phyloP scores from a whole-genome alignment of 768 basidiomycete species.

The Suillus subluteus region DNA sequence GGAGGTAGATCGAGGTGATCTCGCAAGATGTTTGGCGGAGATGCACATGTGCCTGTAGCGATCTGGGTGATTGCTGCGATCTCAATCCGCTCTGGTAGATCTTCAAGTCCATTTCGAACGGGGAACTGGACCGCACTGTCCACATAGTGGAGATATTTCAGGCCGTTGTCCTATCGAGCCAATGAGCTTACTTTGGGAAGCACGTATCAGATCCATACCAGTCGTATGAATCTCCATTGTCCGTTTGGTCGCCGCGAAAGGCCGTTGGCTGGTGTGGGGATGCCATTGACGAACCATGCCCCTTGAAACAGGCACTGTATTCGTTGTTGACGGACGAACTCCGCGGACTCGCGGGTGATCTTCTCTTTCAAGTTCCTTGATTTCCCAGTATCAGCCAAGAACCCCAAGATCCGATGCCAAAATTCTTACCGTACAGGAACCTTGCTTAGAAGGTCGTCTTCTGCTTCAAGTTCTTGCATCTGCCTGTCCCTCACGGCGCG shows the following conservation, averaged over 20 bases:
- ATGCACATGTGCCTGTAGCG: conserved; percentile 70
- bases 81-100: conserved; percentile 87
- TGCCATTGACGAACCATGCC: conserved; percentile 89
- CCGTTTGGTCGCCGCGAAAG: conserved; percentile 57
- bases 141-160: conserved; percentile 84
- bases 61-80: conserved; percentile 80
- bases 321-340: conserved; percentile 87
- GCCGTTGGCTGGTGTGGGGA: conserved; percentile 50
- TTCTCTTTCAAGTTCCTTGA: conserved; percentile 82
- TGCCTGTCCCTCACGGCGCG: conserved; percentile 85
- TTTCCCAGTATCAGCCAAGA: conserved; percentile 12
- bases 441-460: conserved; percentile 87
- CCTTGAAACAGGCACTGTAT: conserved; percentile 88
- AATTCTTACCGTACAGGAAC: conserved; percentile 75
- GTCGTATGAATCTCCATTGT: conserved; percentile 86
- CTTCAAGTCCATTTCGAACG: conserved; percentile 80
- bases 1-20: conserved; percentile 64
- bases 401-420: conserved; percentile 6
- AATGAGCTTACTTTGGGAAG: conserved; percentile 9
- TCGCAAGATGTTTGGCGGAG: conserved; percentile 65
- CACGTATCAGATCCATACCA: conserved; percentile 49
- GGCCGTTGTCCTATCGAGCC: conserved; percentile 65
- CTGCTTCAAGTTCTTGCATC: conserved; percentile 87
- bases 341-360: conserved; percentile 87
- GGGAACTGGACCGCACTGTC: conserved; percentile 81